phyloP scores from a whole-genome alignment of 108 stramenopile species.

The Skeletonema grethae region DNA sequence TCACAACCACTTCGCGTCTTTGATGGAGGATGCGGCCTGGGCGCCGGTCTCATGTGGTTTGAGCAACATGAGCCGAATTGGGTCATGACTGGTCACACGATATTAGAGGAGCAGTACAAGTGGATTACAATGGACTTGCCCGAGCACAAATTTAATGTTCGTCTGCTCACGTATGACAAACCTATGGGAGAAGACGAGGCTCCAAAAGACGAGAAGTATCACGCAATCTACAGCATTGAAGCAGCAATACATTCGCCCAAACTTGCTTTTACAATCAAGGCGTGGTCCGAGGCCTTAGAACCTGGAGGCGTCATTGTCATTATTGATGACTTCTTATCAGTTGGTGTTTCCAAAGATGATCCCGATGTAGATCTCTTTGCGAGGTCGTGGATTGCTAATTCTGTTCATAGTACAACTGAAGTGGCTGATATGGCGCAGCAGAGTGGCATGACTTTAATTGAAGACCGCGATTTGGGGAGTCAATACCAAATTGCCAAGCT shows the following conservation, averaged over 20 bases:
- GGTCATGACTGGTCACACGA: constrained; percentile 52
- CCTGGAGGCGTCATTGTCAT: constrained; percentile 51
- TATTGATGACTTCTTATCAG: constrained; percentile 56
- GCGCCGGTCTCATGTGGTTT: constrained; percentile 60
- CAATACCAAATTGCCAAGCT: constrained; percentile 50
- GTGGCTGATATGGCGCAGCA: constrained; percentile 19
- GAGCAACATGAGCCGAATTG: constrained; percentile 46
- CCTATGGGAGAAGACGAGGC: constrained; percentile 15
- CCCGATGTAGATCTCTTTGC: constrained; percentile 43
- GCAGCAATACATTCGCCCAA: constrained; percentile 62
- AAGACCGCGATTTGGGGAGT: constrained; percentile 43
- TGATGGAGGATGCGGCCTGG: constrained; percentile 63
- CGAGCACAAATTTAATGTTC: constrained; percentile 48
- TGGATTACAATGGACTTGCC: constrained; percentile 48
- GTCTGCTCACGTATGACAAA: constrained; percentile 52
- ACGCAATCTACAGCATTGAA: constrained; percentile 61
- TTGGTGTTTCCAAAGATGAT: constrained; percentile 18
- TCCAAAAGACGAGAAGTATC: constrained; percentile 8
- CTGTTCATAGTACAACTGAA: constrained; percentile 39
- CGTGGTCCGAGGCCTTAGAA: constrained; percentile 45
- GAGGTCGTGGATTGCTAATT: constrained; percentile 57
- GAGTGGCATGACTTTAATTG: constrained; percentile 37
- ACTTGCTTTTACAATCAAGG: constrained; percentile 29
- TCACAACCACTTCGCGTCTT: constrained; percentile 37
- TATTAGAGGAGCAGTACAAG: constrained; percentile 53